phyloP scores from a whole-genome alignment of 2,329 filamentous ascomycete species.

The Cladophialophora exuberans region DNA sequence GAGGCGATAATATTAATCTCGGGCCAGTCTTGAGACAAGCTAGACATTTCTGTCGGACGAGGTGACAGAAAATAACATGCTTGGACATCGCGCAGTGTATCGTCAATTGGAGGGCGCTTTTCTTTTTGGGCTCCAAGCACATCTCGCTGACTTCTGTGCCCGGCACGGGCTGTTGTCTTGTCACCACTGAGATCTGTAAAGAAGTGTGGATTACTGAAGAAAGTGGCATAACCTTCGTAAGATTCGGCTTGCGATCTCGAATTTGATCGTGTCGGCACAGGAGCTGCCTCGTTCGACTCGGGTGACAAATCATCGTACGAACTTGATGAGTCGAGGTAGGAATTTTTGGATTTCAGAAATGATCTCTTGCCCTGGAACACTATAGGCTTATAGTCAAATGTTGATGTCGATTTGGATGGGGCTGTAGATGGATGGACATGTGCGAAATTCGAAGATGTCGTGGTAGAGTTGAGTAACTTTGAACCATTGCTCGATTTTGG shows the following conservation, averaged over 20 bases:
- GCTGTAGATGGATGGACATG: slow-evolving; percentile 17
- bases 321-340: slow-evolving; percentile 52
- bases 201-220: slow-evolving; percentile 78
- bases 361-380: slow-evolving; percentile 47
- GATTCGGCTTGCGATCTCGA: slow-evolving; percentile 47
- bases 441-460: slow-evolving; percentile 15
- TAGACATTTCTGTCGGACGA: not conserved
- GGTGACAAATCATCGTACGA: slow-evolving; percentile 54
- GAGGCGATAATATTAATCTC: slow-evolving; percentile 25
- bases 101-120: slow-evolving; percentile 12
- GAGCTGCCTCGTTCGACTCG: slow-evolving; percentile 50
- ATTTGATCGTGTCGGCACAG: slow-evolving; percentile 53
- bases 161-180: slow-evolving; percentile 17
- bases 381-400: slow-evolving; percentile 48
- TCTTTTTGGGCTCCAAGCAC: slow-evolving; percentile 20
- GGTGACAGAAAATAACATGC: slow-evolving; percentile 30
- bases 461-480: slow-evolving; percentile 12
- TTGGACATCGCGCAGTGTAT: slow-evolving; percentile 25
- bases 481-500: slow-evolving; percentile 8
- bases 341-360: slow-evolving; percentile 45
- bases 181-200: slow-evolving; percentile 71
- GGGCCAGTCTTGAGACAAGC: slow-evolving; percentile 2
- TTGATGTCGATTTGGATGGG: slow-evolving; percentile 18
- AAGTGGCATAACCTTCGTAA: slow-evolving; percentile 74
- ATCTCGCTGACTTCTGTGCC: slow-evolving; percentile 5